These are phyloP conservation scores for Collybiopsis confluens DNA, from an alignment of 768 basidiomycete species.

Conservation along the genomic window DNA sequence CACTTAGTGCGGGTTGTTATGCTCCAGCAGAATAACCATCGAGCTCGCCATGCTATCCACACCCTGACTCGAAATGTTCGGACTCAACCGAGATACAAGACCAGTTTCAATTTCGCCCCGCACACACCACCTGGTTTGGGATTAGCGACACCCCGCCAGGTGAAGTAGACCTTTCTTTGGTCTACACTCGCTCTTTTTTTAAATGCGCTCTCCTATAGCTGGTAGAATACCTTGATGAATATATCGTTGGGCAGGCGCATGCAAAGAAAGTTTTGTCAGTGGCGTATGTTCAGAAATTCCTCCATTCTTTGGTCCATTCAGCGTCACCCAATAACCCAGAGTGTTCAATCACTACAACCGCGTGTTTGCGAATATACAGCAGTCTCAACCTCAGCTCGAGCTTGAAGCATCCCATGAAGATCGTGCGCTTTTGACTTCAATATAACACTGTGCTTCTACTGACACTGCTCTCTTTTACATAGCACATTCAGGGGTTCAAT, in stretches of 20 bases:
- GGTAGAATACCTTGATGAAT: slow-evolving; percentile 81
- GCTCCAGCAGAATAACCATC: neutral
- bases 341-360: slow-evolving; percentile 96
- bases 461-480: slow-evolving; percentile 11
- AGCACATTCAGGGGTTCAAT: slow-evolving; percentile 39
- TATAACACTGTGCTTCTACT: neutral
- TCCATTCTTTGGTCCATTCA: no score
- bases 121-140: slow-evolving; percentile 37
- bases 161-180: slow-evolving; percentile 13
- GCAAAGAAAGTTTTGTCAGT: slow-evolving; percentile 95
- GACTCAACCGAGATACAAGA: slow-evolving; percentile 53
- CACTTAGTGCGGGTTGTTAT: neutral
- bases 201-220: slow-evolving; percentile 46
- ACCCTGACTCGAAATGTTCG: slow-evolving; percentile 29
- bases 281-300: slow-evolving; percentile 55
- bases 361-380: slow-evolving; percentile 62
- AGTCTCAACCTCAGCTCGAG: slow-evolving; percentile 16
- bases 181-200: neutral
- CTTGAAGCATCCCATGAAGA: slow-evolving; percentile 10
- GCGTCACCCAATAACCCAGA: slow-evolving; percentile 31
- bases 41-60: neutral
- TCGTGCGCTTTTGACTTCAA: slow-evolving; percentile 10
- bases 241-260: slow-evolving; percentile 85
- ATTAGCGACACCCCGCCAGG: slow-evolving; percentile 58
- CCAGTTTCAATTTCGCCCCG: slow-evolving; percentile 27